phyloP scores from a whole-genome alignment of 768 basidiomycete genomes.

The Boletus sensibilis region DNA sequence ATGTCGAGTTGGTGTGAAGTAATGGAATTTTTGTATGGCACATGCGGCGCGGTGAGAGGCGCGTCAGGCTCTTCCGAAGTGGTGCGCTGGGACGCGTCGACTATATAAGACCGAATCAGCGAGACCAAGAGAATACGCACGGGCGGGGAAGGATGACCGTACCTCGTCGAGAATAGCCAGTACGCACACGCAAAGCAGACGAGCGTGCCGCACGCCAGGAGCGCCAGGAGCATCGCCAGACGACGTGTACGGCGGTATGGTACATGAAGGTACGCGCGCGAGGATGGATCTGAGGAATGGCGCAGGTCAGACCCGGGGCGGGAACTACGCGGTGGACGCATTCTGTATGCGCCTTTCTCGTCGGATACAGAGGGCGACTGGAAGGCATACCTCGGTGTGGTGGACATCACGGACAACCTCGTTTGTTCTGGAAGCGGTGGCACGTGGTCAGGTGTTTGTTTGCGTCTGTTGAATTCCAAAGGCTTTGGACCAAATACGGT shows the following conservation, averaged over 20 bases:
- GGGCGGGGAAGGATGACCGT: constrained; percentile 31
- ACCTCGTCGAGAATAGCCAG: constrained; percentile 65
- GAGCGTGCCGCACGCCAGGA: constrained; percentile 49
- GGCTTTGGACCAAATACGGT: neutral
- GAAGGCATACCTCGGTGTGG: constrained; percentile 21
- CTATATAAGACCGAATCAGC: constrained; percentile 17
- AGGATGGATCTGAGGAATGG: constrained; percentile 12
- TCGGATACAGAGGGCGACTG: constrained; percentile 63
- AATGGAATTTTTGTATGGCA: neutral
- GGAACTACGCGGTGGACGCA: constrained; percentile 45
- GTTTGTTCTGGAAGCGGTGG: neutral
- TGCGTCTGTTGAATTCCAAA: constrained; percentile 16
- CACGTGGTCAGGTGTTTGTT: constrained; percentile 6
- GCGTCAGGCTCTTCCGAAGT: neutral
- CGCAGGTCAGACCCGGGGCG: constrained; percentile 20
- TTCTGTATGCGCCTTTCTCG: constrained; percentile 65
- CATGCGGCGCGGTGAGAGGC: neutral
- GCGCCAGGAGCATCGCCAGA: constrained; percentile 43
- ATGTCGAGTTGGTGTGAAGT: constrained; percentile 5
- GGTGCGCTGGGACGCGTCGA: constrained; percentile 19
- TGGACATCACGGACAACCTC: neutral
- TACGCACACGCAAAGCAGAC: constrained; percentile 60
- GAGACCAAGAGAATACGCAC: constrained; percentile 20
- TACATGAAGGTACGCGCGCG: constrained; percentile 4
- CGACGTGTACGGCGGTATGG: constrained; percentile 32